Evolutionary conservation across 2,329 filamentous ascomycete species (phyloP), one percentile per base, ranked within the genome.

Genomic region (Aspergillus cejpii): DNA sequence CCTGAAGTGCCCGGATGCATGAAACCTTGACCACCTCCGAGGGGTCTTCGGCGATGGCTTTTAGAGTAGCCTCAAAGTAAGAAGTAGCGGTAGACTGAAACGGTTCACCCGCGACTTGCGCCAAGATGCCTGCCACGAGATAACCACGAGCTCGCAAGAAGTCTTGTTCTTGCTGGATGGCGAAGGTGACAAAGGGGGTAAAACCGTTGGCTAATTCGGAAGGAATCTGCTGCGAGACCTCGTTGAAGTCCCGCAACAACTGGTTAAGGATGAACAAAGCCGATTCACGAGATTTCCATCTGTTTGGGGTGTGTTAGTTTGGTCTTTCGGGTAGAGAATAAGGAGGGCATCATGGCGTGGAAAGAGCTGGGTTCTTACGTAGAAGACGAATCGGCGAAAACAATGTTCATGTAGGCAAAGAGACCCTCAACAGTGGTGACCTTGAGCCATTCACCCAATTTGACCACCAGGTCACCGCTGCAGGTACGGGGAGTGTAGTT

Each of bases 401-500:
- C 73, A 5, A 76, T 74, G 62, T 85, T 84, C 26, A 87, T 87
- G 66, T 89, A 85, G 10, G 79, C 78, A 47, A 90, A 81, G 31
- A 96, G 75, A 5, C 85, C 87, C 58, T 94, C 85, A 10, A 94
- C 74, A 0, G 87, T 83, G 41, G 80, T 80, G 43, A 80, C 75
- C 54, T 83, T 80, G 43, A 94, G 78, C 90, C 89, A 95, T 65
- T 96, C 90, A 38, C 87, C 87, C 47, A 95, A 75, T 70, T 95
- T 96, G 68, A 95, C 89, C 21, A 95, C 77, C 39, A 98, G 73
- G 63, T 97, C 92, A 39, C 89, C 90, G 52, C 88, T 92, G 31
- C 91, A 92, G 14, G 88, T 94, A 54, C 92, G 82, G 11, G 92
- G 87, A 0, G 92, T 96, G 69, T 97, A 98, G 66, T 97, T 97